Evolutionary conservation across 176 grass and related monocot species (phyloP), one percentile per base, ranked within the genome.

Genomic region (Pharus latifolius): DNA sequence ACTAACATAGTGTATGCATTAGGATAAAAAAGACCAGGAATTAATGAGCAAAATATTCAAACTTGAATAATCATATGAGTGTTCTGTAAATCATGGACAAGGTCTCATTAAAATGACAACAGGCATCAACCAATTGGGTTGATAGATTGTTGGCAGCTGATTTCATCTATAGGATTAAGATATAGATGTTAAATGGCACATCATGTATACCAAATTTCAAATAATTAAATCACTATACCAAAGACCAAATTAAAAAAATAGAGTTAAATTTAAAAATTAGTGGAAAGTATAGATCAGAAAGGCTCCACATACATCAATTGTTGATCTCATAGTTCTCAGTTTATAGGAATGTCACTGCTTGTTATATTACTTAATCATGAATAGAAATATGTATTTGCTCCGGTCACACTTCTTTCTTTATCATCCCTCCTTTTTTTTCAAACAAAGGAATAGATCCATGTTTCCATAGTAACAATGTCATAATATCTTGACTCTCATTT

Each of bases 401-500:
- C 9, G 2, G 6, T 38, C 55, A 79, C 40, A 24, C 47, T 34
- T 41, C 3, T 20, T 42, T 53, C 3, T 42, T 54, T 14, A 23
- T 30, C 3, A 69, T 8, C 16, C 3, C 57, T 8, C 16, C 37
- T 71, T 29, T 42, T 64, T 56, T 46, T 56, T 54, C 34, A 32
- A 55, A 43, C 38, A 52, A 64, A 29, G 17, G 17, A 50, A 23
- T 22, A 70, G 7, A 19, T 46, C 27, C 28, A 63, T 46, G 38
- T 30, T 18, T 38, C 58, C 31, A 71, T n/a, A 2, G 20, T 30
- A 69, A 37, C 6, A 46, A 40, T 48, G 29, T 61, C 25, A 56
- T 13, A 33, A 60, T 69, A 46, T 47, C 27, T 62, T 37, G 62
- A 68, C 3, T 53, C 18, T 80, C 22, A 19, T 74, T 73, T 65